Evolutionary conservation across 345 rosid genomes (phyloP), one percentile per base, ranked within the genome.

Genomic region (Cardamine chenopodiifolia): DNA sequence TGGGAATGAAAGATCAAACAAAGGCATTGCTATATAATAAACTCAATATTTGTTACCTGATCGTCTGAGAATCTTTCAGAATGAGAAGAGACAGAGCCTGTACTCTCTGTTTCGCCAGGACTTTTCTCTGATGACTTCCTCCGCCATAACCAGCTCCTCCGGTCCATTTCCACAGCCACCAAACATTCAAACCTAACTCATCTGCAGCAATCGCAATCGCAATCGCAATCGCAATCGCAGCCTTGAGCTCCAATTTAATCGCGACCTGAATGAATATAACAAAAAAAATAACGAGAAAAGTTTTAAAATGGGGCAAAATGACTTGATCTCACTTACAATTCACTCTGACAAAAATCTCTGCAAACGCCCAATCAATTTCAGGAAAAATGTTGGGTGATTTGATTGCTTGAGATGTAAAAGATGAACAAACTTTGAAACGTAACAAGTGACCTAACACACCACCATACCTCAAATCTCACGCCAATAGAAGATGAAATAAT

Each of bases 81-180:
- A 56, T 75, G 77, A 31, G 93, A 88, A 52, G 93, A 88, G 49
- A 87, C 40, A 1, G 96, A 90, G 15, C 90, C 89, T 2, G 80
- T 83, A 50, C 90, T 84, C 79, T 88, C 93, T 1, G 93, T 85
- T 77, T 88, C 88, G 4, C 85, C 91, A 0, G 90, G 88, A 62
- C 91, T 86, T 76, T 82, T 80, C 79, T 87, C 91, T 2, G 89
- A 83, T 3, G 97, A 88, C 73, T 86, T 87, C 64, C 87, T 80
- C 52, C 88, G 82, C 97, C 97, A 88, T 37, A 90, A 58, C 94
- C 97, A 90, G 62, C 90, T 87, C 58, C 92, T 81, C 64, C 93
- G 80, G 79, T 90, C 97, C 73, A 76, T 76, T 64, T 55, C 34
- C 77, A 50, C 14, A 50, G 37, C 54, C 82, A 73, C 69, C 68